A percentile compares a stretch with the other conserved stretches of the same genome.
Conservation (phyloP, 495 filamentous ascomycete genomes). For the Cercophora newfieldiana region DNA sequence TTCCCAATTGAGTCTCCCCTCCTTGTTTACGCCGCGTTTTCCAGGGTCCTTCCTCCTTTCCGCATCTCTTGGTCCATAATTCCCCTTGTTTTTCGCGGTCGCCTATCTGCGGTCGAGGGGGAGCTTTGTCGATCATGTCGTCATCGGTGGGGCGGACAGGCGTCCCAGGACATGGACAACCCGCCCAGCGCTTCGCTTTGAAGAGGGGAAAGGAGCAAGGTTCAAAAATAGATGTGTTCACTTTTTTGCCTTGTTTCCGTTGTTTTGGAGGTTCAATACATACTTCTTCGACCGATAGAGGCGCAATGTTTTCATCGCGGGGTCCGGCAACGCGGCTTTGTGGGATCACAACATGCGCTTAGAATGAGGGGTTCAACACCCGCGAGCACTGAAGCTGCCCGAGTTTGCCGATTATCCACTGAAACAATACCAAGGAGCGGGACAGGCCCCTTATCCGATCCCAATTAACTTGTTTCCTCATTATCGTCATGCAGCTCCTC, state of each 20-base stretch:
- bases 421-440: background rate
- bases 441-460: background rate
- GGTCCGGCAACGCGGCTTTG: too few relatives aligned
- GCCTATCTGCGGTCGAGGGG: background rate
- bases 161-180: background rate
- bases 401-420: background rate
- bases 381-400: background rate
- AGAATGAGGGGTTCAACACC: too few relatives aligned
- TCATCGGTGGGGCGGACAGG: background rate
- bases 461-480: background rate
- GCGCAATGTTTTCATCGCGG: too few relatives aligned
- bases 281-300: too few relatives aligned
- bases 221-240: too few relatives aligned
- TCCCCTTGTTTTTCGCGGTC: background rate
- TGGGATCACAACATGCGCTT: too few relatives aligned
- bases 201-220: background rate
- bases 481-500: background rate
- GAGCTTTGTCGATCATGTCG: conserved; percentile 3
- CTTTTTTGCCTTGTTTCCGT: too few relatives aligned
- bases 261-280: too few relatives aligned
- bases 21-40: background rate
- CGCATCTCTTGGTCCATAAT: background rate
- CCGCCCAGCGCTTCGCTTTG: background rate
- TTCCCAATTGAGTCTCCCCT: too few relatives aligned
- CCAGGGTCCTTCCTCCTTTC: background rate